These are phyloP conservation scores for Anaeramoeba flamelloides DNA, from an alignment of 78 protist genomes.

Conservation along the genomic window DNA sequence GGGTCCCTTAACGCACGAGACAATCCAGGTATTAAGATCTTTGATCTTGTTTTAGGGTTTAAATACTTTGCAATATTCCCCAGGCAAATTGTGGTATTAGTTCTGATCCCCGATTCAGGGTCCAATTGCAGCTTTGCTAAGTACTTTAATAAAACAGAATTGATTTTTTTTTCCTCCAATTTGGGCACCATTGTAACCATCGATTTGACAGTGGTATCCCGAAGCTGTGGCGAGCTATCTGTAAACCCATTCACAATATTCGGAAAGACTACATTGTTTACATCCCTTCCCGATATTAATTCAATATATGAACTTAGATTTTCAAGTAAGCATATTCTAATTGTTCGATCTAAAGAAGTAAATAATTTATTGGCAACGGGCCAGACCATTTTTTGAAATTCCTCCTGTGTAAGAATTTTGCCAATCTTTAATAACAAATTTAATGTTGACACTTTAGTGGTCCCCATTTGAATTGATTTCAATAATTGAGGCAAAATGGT, in stretches of 20 bases:
- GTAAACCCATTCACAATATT: conserved; percentile 11
- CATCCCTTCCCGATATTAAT: background rate
- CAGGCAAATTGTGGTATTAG: conserved; percentile 38
- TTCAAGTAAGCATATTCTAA: background rate
- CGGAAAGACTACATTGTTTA: conserved; percentile 8
- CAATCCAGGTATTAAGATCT: conserved; percentile 21
- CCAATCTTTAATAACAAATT: background rate
- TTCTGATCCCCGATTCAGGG: conserved; percentile 29
- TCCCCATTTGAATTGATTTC: background rate
- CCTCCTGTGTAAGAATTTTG: background rate
- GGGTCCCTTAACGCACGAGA: conserved; percentile 21
- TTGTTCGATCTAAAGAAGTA: background rate
- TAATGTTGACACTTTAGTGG: background rate
- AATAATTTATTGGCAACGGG: background rate
- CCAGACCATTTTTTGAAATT: background rate
- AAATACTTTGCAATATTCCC: conserved; percentile 24
- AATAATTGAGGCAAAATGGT: background rate
- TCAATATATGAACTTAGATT: background rate
- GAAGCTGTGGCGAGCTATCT: conserved; percentile 5
- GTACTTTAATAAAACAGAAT: conserved; percentile 5
- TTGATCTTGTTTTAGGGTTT: background rate
- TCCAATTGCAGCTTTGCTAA: conserved; percentile 26
- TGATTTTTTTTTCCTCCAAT: background rate
- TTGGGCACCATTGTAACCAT: conserved; percentile 24
- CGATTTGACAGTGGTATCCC: conserved; percentile 31